Base-by-base conservation (phyloP, 1,139 yeast species). In the Pichia sp. region DNA sequence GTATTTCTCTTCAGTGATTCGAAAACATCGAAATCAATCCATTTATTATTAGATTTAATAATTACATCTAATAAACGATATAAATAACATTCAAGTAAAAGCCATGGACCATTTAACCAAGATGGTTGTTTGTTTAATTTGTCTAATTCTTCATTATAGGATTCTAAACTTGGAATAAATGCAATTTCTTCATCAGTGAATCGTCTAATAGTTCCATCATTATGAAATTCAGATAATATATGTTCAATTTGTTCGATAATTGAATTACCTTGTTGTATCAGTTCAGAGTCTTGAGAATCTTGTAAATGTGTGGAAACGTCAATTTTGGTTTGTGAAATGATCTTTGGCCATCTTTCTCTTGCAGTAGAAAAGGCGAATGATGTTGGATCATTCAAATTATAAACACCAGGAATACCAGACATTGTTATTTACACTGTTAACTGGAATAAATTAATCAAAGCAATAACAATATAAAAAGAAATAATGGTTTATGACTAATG, bases 51-150 rank as follows among this genome's bases (percentile, higher is more conserved):
- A 47, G 65, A 50, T 49, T 71, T 62, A 63, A 82, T 69, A 58
- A 70, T 62, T 37, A 69, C 56, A 60, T 83, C 79, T 49, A 89
- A 70, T 50, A 73, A 66, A 52, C 95, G 79, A 68, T 92, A 92
- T 53, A 92, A 64, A 63, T 83, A 83, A 65, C 96, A 85, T 66
- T 94, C 99, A 45, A 86, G 73, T 60, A 74, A 84, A 49, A 92
- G 71, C 99, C 99, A 92, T 26, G 96, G 96, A 0, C 92, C 95
- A n/a, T 83, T 74, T 52, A 73, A 70, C 97, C 97, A 92, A 8
- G 61, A 60, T n/a, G 68, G 67, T 31, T 58, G 55, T 18, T 51
- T 58, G 43, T 49, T 62, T 47, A 79, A 62, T 10, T 45, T 46
- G 4, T 47, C 38, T 3, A 64, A 48, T 9, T 72, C 70, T 3